Evolutionary conservation across 2,329 filamentous ascomycete species (phyloP).

Genomic region (Diplodia seriata): DNA sequence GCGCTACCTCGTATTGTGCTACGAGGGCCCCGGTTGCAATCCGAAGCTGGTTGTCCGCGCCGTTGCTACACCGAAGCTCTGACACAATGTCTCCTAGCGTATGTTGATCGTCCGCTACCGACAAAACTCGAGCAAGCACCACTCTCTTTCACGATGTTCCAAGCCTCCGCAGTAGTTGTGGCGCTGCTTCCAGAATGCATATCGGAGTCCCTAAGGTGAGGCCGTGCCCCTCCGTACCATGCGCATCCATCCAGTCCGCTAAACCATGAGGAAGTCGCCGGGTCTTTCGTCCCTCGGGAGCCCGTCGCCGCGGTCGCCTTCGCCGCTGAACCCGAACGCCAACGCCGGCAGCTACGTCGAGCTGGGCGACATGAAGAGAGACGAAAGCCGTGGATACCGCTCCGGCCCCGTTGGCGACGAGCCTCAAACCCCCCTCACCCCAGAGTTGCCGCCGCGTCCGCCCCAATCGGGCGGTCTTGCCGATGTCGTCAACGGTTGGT

Average conservation of each 20-base stretch:
- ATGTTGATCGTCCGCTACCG: constrained; percentile 25
- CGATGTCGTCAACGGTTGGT: constrained; percentile 23
- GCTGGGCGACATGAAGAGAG: constrained; percentile 18
- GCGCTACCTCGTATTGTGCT: constrained; percentile 24
- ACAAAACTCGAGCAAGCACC: constrained; percentile 17
- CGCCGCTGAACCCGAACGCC: constrained; percentile 8
- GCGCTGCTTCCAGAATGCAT: constrained; percentile 16
- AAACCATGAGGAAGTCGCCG: constrained; percentile 7
- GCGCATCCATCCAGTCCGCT: neutral
- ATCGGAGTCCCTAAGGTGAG: constrained; percentile 24
- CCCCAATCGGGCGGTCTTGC: neutral
- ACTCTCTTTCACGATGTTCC: constrained; percentile 5
- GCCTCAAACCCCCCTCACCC: neutral
- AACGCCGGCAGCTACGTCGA: constrained; percentile 2
- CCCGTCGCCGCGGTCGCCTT: neutral
- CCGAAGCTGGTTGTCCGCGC: neutral
- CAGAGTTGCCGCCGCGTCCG: neutral
- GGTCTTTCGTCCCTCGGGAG: neutral
- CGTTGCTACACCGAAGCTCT: constrained; percentile 7
- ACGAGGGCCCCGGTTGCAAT: neutral
- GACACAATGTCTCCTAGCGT: neutral
- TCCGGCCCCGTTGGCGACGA: neutral
- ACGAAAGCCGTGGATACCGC: neutral
- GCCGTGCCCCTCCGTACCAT: neutral
- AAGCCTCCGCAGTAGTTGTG: constrained; percentile 12